phyloP scores from a whole-genome alignment of 2,329 filamentous ascomycete species.

The Zasmidium angulare region DNA sequence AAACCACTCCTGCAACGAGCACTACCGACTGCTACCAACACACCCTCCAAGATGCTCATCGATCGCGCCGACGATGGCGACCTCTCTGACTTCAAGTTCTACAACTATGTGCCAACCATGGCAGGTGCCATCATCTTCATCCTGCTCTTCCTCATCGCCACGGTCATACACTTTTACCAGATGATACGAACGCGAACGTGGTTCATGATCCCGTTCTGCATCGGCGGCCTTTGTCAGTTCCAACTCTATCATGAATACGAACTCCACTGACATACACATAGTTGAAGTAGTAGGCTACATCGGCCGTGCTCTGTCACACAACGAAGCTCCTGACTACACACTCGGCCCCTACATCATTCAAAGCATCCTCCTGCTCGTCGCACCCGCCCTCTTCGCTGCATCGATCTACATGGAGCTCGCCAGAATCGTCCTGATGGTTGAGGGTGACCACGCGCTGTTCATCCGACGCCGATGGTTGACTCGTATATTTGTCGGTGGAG shows the following conservation, averaged over 20 bases:
- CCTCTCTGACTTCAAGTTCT: constrained; percentile 10
- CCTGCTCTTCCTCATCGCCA: constrained; percentile 30
- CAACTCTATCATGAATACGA: not conserved
- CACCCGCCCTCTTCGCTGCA: constrained; percentile 51
- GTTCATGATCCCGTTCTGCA: constrained; percentile 53
- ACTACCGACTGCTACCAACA: not conserved
- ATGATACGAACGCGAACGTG: constrained; percentile 44
- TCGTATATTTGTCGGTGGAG: constrained; percentile 49
- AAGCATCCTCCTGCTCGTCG: constrained; percentile 48
- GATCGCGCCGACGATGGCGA: not conserved
- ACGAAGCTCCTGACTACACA: constrained; percentile 42
- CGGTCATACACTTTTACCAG: constrained; percentile 39
- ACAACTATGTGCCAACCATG: constrained; percentile 10
- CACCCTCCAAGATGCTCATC: not conserved
- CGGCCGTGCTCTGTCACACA: constrained; percentile 47
- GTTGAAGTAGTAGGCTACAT: constrained; percentile 56
- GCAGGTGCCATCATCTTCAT: constrained; percentile 30
- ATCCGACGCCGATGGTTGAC: constrained; percentile 48
- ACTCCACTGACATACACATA: constrained; percentile 22
- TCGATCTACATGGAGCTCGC: constrained; percentile 52
- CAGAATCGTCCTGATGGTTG: constrained; percentile 45
- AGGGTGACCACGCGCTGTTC: constrained; percentile 44
- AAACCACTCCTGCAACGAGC: too few relatives aligned
- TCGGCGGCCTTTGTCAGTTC: constrained; percentile 46
- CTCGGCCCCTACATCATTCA: constrained; percentile 46